A percentile compares a stretch with the other conserved stretches of the same genome.
Conservation (phyloP, 169 alveolate species). For the Plasmodium gonderi region DNA sequence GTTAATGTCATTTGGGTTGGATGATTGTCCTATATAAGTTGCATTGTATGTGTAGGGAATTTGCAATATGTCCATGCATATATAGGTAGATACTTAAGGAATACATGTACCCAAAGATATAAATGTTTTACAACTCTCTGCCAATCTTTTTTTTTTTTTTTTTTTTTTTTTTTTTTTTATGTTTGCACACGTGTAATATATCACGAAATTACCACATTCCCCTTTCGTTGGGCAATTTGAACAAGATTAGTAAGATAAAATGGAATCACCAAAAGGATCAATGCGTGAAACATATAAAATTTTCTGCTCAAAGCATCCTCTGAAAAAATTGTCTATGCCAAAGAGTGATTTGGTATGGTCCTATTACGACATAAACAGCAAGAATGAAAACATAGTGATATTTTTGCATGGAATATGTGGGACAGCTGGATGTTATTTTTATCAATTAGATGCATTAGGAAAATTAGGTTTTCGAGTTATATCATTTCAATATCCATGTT, state of each 20-base stretch:
- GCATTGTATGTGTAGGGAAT: background rate
- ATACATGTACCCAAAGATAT: too few relatives aligned
- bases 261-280: constrained; percentile 59
- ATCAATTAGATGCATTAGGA: constrained; percentile 74
- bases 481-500: constrained; percentile 86
- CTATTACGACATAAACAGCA: constrained; percentile 77
- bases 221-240: too few relatives aligned
- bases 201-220: too few relatives aligned
- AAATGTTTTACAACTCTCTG: too few relatives aligned
- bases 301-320: constrained; percentile 78
- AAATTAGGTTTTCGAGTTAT: constrained; percentile 82
- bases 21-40: background rate
- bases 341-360: constrained; percentile 85
- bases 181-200: background rate
- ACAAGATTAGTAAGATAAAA: background rate
- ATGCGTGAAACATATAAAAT: constrained; percentile 80
- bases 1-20: too few relatives aligned
- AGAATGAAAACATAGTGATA: constrained; percentile 66
- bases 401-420: constrained; percentile 87
- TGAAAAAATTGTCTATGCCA: constrained; percentile 83
- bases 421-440: constrained; percentile 87
- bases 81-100: background rate
- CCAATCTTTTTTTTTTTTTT: background rate
- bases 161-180: background rate
- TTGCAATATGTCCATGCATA: background rate